Conservation (phyloP, 345 rosid genomes). For the Anacardium occidentale region DNA sequence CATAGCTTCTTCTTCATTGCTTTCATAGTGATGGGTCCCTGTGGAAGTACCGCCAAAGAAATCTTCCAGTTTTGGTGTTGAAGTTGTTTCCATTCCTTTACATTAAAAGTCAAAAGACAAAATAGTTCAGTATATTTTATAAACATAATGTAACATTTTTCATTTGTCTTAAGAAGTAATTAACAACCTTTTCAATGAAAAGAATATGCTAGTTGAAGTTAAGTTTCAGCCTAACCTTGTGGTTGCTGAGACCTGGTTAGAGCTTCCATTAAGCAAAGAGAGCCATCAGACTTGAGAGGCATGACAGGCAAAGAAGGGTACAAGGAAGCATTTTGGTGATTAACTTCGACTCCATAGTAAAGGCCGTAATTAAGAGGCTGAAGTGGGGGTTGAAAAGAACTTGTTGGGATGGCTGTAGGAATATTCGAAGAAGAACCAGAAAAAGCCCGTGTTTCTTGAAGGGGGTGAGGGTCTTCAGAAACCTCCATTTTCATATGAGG, state of each 20-base stretch:
- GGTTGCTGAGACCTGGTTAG: conserved; percentile 64
- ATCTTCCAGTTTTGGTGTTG: conserved; percentile 88
- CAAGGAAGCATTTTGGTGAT: conserved; percentile 29
- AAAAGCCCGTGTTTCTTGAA: conserved; percentile 22
- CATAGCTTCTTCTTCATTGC: conserved; percentile 62
- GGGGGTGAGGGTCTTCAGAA: conserved; percentile 20
- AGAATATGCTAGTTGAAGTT: conserved; percentile 16
- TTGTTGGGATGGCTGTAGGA: conserved; percentile 36
- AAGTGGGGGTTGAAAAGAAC: conserved; percentile 31
- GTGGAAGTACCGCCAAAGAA: conserved; percentile 69
- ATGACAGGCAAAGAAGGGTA: conserved; percentile 64
- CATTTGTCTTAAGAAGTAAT: not conserved
- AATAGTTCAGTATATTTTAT: conserved; percentile 17
- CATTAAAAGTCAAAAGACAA: conserved; percentile 32
- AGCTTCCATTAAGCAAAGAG: conserved; percentile 90
- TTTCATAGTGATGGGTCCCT: conserved; percentile 72
- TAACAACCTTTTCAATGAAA: conserved; percentile 24
- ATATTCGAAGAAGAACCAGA: conserved; percentile 30
- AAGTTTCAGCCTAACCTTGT: conserved; percentile 45
- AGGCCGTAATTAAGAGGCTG: conserved; percentile 42
- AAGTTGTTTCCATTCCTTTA: conserved; percentile 47
- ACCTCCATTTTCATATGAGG: conserved; percentile 69
- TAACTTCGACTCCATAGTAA: conserved; percentile 45
- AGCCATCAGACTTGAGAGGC: conserved; percentile 95
- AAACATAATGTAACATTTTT: not conserved